A percentile compares a stretch with the other conserved stretches of the same genome.
Evolutionary conservation across 495 filamentous ascomycete species (phyloP).

Genomic region (Cercophora scortea): DNA sequence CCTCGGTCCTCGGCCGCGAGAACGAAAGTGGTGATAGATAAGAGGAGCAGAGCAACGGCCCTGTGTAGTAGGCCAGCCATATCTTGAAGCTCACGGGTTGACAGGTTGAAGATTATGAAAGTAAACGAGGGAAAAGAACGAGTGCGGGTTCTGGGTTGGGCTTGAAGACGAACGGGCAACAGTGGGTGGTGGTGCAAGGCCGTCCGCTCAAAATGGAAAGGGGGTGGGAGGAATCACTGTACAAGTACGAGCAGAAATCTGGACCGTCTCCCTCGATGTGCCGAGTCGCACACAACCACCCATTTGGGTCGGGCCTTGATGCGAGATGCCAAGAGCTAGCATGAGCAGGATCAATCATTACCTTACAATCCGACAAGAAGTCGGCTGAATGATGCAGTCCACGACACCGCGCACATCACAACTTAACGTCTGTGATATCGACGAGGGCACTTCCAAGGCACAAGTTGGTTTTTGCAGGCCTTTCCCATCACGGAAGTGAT

Average conservation of each 20-base stretch:
- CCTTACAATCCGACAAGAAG: too few relatives aligned
- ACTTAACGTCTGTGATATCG: constrained; percentile 11
- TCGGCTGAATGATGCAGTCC: background rate
- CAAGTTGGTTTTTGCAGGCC: constrained; percentile 1
- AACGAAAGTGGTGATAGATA: constrained; percentile 9
- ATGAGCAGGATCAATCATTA: background rate
- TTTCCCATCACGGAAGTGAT: constrained; percentile 8
- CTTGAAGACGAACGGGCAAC: background rate
- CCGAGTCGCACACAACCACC: too few relatives aligned
- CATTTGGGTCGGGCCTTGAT: too few relatives aligned
- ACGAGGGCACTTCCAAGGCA: constrained; percentile 22
- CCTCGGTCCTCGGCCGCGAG: constrained; percentile 1
- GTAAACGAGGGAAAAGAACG: constrained; percentile 6
- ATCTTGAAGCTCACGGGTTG: background rate
- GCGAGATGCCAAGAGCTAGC: background rate
- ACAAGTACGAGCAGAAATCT: constrained; percentile 2
- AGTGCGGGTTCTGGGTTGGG: background rate
- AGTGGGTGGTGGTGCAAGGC: background rate
- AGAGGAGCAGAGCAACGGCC: constrained; percentile 18
- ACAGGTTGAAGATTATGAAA: background rate
- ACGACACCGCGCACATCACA: background rate
- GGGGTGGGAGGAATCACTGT: constrained; percentile 4
- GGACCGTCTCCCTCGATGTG: too few relatives aligned
- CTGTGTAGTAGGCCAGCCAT: constrained; percentile 17
- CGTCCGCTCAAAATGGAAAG: background rate